phyloP scores from a whole-genome alignment of 139 green algal genomes.

The Tetraselmis striata region DNA sequence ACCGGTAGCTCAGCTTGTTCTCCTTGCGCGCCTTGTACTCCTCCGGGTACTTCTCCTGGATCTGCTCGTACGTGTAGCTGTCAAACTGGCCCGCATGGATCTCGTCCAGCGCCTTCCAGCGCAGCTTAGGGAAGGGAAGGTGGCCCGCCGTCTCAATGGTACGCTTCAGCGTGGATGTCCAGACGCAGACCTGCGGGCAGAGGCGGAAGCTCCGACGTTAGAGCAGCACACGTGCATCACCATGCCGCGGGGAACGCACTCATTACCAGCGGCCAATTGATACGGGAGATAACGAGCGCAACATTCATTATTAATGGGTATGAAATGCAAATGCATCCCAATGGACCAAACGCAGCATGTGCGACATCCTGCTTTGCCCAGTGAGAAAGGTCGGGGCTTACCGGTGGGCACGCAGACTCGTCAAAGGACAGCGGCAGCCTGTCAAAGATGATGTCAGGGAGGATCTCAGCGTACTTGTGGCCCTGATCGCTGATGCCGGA shows the following conservation, averaged over 20 bases:
- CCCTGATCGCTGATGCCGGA: constrained; percentile 54
- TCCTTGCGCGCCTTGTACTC: constrained; percentile 65
- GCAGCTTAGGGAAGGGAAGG: constrained; percentile 80
- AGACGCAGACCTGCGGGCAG: constrained; percentile 59
- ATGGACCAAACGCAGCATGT: too few species aligned
- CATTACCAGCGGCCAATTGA: too few species aligned
- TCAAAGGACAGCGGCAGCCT: constrained; percentile 37
- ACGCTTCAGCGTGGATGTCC: constrained; percentile 87
- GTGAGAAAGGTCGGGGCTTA: too few species aligned
- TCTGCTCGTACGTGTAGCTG: constrained; percentile 80
- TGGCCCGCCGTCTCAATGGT: constrained; percentile 84
- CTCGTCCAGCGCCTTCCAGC: constrained; percentile 88
- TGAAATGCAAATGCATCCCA: too few species aligned
- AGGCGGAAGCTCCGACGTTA: too few species aligned
- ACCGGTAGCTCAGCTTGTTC: constrained; percentile 87
- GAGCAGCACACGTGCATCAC: too few species aligned
- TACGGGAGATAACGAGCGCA: too few species aligned
- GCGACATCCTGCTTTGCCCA: too few species aligned
- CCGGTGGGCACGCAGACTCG: neutral
- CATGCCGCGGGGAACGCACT: too few species aligned
- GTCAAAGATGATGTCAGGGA: constrained; percentile 62
- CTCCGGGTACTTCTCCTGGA: constrained; percentile 60
- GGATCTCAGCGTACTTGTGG: constrained; percentile 60
- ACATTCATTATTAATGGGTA: too few species aligned
- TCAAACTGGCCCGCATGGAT: constrained; percentile 79